Conservation (phyloP, 345 rosid species). For the Linum lewisii region DNA sequence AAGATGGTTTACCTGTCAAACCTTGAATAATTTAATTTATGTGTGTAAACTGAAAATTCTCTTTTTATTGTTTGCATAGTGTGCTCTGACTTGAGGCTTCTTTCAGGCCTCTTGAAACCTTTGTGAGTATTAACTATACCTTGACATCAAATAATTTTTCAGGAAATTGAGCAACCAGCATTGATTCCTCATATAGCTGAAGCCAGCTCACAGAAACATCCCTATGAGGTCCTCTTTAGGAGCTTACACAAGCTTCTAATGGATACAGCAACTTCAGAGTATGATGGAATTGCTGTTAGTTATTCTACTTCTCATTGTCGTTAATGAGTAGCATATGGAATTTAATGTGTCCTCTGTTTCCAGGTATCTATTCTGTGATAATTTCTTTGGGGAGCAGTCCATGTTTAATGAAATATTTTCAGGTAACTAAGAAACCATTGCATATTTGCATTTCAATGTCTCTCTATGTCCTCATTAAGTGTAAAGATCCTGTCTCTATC, state of each 20-base stretch:
- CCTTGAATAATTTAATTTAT: not conserved
- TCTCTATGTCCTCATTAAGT: not conserved
- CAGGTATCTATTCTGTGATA: conserved; percentile 93
- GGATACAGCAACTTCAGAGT: conserved; percentile 99
- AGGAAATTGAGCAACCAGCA: conserved; percentile 98
- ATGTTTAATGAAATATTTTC: conserved; percentile 79
- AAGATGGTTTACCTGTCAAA: not conserved
- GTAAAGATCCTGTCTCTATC: not conserved
- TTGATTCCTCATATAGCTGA: conserved; percentile 98
- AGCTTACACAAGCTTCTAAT: conserved; percentile 90
- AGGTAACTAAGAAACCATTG: conserved; percentile 32
- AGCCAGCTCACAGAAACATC: conserved; percentile 89
- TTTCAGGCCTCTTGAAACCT: not conserved
- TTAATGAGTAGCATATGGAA: conserved; percentile 1
- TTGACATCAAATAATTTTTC: conserved; percentile 10
- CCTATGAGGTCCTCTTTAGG: conserved; percentile 94
- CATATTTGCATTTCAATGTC: not conserved
- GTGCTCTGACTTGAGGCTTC: not conserved
- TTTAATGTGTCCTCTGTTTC: conserved; percentile 4
- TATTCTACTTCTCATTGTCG: conserved; percentile 8
- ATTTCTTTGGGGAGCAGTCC: conserved; percentile 93
- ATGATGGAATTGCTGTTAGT: conserved; percentile 25
- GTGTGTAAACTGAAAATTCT: not conserved
- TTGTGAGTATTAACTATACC: not conserved
- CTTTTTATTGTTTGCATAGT: not conserved